Evolutionary conservation across 805 yeast genomes (phyloP).

Genomic region (Blastobotrys mokoenaii): DNA sequence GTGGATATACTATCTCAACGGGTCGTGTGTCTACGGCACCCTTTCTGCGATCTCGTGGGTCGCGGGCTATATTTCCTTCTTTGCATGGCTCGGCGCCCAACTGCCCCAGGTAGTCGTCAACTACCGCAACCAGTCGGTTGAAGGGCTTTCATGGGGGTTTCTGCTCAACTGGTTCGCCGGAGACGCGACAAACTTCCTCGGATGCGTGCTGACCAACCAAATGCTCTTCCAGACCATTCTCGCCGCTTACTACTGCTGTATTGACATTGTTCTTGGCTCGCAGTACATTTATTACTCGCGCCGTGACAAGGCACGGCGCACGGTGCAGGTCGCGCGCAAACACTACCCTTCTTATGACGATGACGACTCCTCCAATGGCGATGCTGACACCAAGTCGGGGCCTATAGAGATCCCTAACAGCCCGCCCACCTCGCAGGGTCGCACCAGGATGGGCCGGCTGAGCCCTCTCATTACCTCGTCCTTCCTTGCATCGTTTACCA

Average conservation of each 20-base stretch:
- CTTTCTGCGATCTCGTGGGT: conserved; percentile 20
- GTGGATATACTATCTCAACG: conserved; percentile 21
- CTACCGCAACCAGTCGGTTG: conserved; percentile 51
- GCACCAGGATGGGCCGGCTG: too few species aligned
- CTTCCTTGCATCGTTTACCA: conserved; percentile 26
- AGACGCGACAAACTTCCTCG: conserved; percentile 49
- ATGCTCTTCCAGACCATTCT: conserved; percentile 71
- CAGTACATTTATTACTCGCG: conserved; percentile 65
- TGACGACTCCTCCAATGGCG: too few species aligned
- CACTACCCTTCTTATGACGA: not conserved
- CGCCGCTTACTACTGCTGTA: conserved; percentile 63
- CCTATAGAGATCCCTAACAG: too few species aligned
- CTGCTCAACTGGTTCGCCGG: conserved; percentile 59
- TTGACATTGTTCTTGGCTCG: conserved; percentile 56
- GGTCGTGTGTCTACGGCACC: conserved; percentile 23
- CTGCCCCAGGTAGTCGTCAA: conserved; percentile 60
- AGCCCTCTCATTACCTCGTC: conserved; percentile 23
- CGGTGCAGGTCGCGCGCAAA: not conserved
- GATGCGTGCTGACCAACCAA: conserved; percentile 71
- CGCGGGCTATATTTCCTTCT: conserved; percentile 19
- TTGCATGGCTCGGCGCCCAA: conserved; percentile 68
- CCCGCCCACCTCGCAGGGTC: too few species aligned
- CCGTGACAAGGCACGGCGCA: conserved; percentile 9
- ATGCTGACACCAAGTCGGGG: too few species aligned
- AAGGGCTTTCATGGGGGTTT: conserved; percentile 56